These are phyloP conservation scores for Fusarium sacchari DNA, from an alignment of 2,329 filamentous ascomycete species.

Conservation along the genomic window DNA sequence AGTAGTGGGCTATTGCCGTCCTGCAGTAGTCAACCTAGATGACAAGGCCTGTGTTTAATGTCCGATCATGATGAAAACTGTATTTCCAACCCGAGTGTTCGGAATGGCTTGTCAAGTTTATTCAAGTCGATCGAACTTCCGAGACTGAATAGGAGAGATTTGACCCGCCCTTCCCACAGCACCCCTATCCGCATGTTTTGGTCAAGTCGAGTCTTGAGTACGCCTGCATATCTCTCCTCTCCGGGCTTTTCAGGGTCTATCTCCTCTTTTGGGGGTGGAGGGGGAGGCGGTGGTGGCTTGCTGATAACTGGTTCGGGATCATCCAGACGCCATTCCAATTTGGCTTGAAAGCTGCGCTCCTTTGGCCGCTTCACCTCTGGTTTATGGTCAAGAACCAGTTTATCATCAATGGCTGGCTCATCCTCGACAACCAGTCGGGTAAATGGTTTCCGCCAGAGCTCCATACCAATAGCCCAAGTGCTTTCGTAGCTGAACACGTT, in stretches of 20 bases:
- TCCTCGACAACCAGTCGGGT: conserved; percentile 51
- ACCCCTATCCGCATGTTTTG: conserved; percentile 87
- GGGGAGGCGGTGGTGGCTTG: conserved; percentile 6
- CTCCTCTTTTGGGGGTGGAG: conserved; percentile 15
- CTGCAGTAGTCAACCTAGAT: background rate
- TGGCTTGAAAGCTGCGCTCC: conserved; percentile 63
- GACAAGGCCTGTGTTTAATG: background rate
- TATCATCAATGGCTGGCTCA: conserved; percentile 36
- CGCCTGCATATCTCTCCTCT: conserved; percentile 79
- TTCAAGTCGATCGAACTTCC: conserved; percentile 86
- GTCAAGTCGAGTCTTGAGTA: conserved; percentile 89
- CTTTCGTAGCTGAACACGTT: conserved; percentile 99
- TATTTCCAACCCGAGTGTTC: conserved; percentile 79
- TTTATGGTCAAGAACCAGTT: conserved; percentile 40
- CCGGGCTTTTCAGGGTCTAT: conserved; percentile 44
- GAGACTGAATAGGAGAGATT: conserved; percentile 91
- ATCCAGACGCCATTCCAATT: conserved; percentile 61
- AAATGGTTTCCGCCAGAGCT: conserved; percentile 81
- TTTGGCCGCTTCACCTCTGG: conserved; percentile 23
- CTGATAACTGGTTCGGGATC: conserved; percentile 47
- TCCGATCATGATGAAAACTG: conserved; percentile 79
- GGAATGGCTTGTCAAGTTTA: conserved; percentile 79
- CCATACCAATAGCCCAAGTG: conserved; percentile 89
- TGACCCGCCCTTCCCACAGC: conserved; percentile 92
- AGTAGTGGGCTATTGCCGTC: conserved; percentile 1